phyloP scores from a whole-genome alignment of 768 basidiomycete species.

The Lenzites betulinus region DNA sequence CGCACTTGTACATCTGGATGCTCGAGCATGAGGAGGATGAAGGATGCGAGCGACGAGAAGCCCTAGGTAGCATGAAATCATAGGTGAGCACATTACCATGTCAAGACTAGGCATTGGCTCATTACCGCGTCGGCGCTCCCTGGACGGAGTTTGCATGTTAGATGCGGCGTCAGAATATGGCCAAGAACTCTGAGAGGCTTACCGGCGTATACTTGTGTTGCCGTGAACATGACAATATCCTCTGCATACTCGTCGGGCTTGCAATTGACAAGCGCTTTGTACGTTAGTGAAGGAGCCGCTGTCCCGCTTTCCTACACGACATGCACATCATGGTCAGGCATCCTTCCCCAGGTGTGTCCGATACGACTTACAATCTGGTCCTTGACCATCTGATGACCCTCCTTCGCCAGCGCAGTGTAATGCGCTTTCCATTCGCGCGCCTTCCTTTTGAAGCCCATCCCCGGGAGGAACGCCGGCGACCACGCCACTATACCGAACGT shows the following conservation, averaged over 20 bases:
- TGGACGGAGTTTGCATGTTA: background rate
- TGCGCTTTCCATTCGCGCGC: slow-evolving; percentile 15
- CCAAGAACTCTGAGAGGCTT: background rate
- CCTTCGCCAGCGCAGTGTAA: slow-evolving; percentile 11
- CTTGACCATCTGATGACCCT: slow-evolving; percentile 14
- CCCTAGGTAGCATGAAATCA: background rate
- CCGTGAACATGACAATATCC: slow-evolving; percentile 11
- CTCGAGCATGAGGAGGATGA: slow-evolving; percentile 29
- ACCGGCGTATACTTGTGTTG: slow-evolving; percentile 12
- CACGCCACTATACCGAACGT: slow-evolving; percentile 17
- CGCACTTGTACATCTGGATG: slow-evolving; percentile 27
- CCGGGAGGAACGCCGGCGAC: slow-evolving; percentile 29
- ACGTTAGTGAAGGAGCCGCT: background rate
- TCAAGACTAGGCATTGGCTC: no score
- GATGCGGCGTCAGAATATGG: no score
- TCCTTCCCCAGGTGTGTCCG: no score
- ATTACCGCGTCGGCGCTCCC: slow-evolving; percentile 9
- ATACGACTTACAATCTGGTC: background rate
- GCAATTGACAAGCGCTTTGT: slow-evolving; percentile 1
- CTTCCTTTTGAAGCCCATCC: slow-evolving; percentile 27
- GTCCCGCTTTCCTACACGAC: background rate
- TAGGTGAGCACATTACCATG: background rate
- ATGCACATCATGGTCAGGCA: background rate
- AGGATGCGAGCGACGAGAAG: slow-evolving; percentile 17
- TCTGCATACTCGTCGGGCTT: slow-evolving; percentile 2